These are phyloP conservation scores for Fusarium annulatum DNA, from an alignment of 2,329 filamentous ascomycete species.

Conservation along the genomic window DNA sequence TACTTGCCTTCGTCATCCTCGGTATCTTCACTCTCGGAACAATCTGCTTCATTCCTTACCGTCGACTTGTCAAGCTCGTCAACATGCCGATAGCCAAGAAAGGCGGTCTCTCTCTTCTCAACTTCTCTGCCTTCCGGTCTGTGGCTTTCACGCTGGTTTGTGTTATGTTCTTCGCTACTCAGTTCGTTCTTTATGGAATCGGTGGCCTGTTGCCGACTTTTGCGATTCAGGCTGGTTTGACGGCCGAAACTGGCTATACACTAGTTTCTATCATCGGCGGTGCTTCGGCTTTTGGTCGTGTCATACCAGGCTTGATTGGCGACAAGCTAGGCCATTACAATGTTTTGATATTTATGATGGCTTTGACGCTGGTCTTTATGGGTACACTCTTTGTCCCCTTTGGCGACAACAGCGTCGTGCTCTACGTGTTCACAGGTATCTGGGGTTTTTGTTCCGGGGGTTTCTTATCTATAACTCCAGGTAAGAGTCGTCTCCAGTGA, in stretches of 20 bases:
- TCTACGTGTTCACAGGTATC: not conserved
- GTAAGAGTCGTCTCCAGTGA: not conserved
- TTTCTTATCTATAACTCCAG: not conserved
- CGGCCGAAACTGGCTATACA: not conserved
- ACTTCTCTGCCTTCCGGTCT: constrained; percentile 8
- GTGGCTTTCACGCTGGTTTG: not conserved
- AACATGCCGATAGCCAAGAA: not conserved
- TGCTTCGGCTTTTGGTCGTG: constrained; percentile 5
- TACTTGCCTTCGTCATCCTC: constrained; percentile 1
- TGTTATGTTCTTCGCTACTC: constrained; percentile 3
- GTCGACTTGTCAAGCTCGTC: not conserved
- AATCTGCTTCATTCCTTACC: constrained; percentile 1
- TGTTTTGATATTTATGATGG: constrained; percentile 14
- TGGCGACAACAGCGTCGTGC: not conserved
- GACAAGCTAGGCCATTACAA: constrained; percentile 11
- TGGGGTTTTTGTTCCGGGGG: constrained; percentile 11
- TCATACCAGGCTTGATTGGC: not conserved
- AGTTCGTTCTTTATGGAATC: constrained; percentile 12
- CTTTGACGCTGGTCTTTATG: not conserved
- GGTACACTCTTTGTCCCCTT: constrained; percentile 2
- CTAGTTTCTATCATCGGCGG: constrained; percentile 4
- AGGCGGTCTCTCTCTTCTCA: not conserved
- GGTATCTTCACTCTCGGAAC: not conserved
- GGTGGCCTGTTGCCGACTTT: constrained; percentile 9
- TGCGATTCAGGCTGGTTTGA: not conserved